phyloP scores from a whole-genome alignment of 352 stramenopile species.

The Blastocystis sp. region DNA sequence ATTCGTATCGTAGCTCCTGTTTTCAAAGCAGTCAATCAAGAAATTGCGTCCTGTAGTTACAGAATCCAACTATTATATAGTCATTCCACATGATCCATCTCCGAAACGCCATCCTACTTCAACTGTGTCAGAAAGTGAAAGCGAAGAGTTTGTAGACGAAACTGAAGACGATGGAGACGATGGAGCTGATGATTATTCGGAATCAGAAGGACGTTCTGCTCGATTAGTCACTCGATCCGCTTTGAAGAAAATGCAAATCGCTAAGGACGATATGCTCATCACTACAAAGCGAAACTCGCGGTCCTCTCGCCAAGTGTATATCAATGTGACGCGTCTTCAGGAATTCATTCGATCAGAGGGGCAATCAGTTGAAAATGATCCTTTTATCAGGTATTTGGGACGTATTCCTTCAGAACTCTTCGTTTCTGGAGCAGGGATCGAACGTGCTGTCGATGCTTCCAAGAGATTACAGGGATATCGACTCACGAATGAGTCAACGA shows the following conservation, averaged over 20 bases:
- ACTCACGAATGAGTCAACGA: not conserved
- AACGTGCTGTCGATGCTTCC: not conserved
- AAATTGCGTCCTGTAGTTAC: not conserved
- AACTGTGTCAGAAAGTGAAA: not conserved
- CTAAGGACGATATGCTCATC: constrained; percentile 8
- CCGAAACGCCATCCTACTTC: not conserved
- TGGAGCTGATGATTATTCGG: not conserved
- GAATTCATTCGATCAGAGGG: constrained; percentile 2
- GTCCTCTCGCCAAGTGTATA: not conserved
- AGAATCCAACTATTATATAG: not conserved
- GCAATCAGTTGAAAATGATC: not conserved
- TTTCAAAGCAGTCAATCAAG: not conserved
- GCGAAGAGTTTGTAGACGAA: not conserved
- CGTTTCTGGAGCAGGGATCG: not conserved
- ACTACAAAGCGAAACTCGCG: not conserved
- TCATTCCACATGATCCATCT: not conserved
- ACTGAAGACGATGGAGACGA: not conserved
- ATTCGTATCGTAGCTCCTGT: not conserved
- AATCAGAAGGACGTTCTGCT: not conserved
- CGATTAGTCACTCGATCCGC: not conserved
- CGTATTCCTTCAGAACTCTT: not conserved
- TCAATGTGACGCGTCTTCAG: constrained; percentile 42
- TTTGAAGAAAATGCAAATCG: not conserved
- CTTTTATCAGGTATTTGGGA: not conserved
- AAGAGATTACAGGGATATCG: not conserved